Percentiles rank a stretch among this genome's conserved stretches.
Conservation (phyloP, 1,284 basidiomycete species). For the Golubevia pallescens region DNA sequence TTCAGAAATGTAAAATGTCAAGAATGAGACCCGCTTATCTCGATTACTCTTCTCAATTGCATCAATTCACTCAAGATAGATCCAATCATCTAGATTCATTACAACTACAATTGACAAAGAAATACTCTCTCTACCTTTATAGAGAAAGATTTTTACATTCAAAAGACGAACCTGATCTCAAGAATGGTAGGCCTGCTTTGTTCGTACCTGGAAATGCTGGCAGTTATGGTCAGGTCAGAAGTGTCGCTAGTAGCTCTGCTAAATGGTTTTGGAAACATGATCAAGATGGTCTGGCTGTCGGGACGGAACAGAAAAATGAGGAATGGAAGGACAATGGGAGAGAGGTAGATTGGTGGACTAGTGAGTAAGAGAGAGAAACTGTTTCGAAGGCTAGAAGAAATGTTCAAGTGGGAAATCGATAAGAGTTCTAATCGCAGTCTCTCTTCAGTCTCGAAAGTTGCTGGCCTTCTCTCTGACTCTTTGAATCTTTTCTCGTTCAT, state of each 20-base stretch:
- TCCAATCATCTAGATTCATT: constrained; percentile 1
- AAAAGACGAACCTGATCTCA: constrained; percentile 7
- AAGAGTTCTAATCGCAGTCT: no score
- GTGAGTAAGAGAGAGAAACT: no score
- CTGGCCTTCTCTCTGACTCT: no score
- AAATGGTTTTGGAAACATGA: constrained; percentile 35
- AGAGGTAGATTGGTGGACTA: constrained; percentile 42
- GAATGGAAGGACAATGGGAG: constrained; percentile 34
- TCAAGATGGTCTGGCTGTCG: constrained; percentile 3
- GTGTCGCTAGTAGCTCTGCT: constrained; percentile 46
- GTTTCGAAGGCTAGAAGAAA: no score
- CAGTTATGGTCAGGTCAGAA: constrained; percentile 54
- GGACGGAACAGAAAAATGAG: constrained; percentile 7
- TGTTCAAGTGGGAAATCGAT: no score
- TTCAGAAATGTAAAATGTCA: constrained; percentile 55
- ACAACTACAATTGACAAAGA: constrained; percentile 20
- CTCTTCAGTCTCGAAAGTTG: no score
- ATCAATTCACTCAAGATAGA: constrained; percentile 29
- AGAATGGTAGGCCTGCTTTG: constrained; percentile 29
- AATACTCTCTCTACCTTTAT: constrained; percentile 58
- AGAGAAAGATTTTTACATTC: constrained; percentile 27
- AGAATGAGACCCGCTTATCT: constrained; percentile 54
- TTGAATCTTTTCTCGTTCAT: no score
- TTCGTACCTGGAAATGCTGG: constrained; percentile 62
- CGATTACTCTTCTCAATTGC: constrained; percentile 16